Evolutionary conservation across 2,329 filamentous ascomycete genomes (phyloP), one percentile per base, ranked within the genome.

Genomic region (Pseudogymnoascus sp.): DNA sequence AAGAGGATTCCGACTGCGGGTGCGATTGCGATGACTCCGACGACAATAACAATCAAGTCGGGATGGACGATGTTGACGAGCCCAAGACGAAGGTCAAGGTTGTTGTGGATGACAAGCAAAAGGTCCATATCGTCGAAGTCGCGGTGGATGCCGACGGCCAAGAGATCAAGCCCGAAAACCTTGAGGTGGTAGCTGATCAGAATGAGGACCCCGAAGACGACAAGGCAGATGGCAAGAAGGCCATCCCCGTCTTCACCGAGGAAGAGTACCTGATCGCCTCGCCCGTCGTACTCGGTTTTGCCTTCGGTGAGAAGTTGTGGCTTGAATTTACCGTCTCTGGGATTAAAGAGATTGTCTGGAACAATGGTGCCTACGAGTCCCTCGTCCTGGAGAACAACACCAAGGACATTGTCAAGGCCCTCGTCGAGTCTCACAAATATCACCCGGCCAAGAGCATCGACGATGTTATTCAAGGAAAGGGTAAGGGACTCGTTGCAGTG

Each of bases 261-360:
- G 90, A 95, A 64, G 89, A 96, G 67, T 87, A 94, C 22, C 78
- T 96, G 5, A 87, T 95, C 57, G 86, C 91, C 1, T 93, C 89
- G 1, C 88, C 92, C 0, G 86, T 95, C 0, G 89, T 96, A 0
- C 81, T 95, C 1, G 92, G 92, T 0, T 96, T 96, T 68, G 85
- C 90, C 0, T 95, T 96, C 72, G 85, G 84, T 1, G 90, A 96
- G 74, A 96, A 96, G 75, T 79, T 90, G 8, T 97, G 92, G 92
- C 81, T 96, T 0, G 90, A 96, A 71, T 91, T 96, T 68, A 86
- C 86, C 0, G 86, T 97, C 18, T 89, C 88, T 0, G 86, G 87
- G 0, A 82, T 96, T 64, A 82, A 84, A 47, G 88, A 95, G 3
- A 93, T 96, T 64, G 81, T 86, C 36, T 96, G 89, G 89, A 93